A percentile compares a stretch with the other conserved stretches of the same genome.
Evolutionary conservation across 805 yeast genomes (phyloP).

Genomic region (Lachancea mirantina): DNA sequence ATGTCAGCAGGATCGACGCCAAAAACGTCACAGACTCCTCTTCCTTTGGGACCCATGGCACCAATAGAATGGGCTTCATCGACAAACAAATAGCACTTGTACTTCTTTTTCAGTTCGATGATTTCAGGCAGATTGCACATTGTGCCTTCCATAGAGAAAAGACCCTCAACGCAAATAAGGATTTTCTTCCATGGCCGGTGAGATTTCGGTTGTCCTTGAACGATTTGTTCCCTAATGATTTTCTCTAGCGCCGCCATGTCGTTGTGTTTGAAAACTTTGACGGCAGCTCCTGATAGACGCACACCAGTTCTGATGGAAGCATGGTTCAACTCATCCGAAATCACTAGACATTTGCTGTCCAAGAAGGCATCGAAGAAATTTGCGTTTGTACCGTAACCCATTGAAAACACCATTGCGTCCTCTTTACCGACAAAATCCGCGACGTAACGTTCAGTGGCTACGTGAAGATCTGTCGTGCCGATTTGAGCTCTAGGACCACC

Average conservation of each 20-base stretch:
- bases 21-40: slow-evolving; percentile 93
- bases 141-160: slow-evolving; percentile 91
- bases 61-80: slow-evolving; percentile 99
- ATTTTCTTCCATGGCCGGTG: slow-evolving; percentile 95
- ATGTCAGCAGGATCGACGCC: slow-evolving; percentile 66
- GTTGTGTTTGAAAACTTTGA: slow-evolving; percentile 86
- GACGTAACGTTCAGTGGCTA: slow-evolving; percentile 63
- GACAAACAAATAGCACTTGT: slow-evolving; percentile 82
- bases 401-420: slow-evolving; percentile 75
- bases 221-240: slow-evolving; percentile 72
- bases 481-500: slow-evolving; percentile 69
- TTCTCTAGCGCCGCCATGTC: slow-evolving; percentile 76
- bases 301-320: slow-evolving; percentile 94
- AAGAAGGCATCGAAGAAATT: slow-evolving; percentile 75
- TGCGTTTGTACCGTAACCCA: slow-evolving; percentile 96
- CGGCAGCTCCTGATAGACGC: slow-evolving; percentile 85
- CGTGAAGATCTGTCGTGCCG: slow-evolving; percentile 74
- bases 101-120: slow-evolving; percentile 67
- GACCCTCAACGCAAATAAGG: slow-evolving; percentile 82
- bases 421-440: slow-evolving; percentile 90
- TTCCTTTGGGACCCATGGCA: slow-evolving; percentile 92
- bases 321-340: slow-evolving; percentile 91
- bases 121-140: slow-evolving; percentile 73
- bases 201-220: slow-evolving; percentile 89
- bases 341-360: slow-evolving; percentile 81